These are phyloP conservation scores for Skeletonema potamos DNA, from an alignment of 108 stramenopile genomes.

Conservation along the genomic window DNA sequence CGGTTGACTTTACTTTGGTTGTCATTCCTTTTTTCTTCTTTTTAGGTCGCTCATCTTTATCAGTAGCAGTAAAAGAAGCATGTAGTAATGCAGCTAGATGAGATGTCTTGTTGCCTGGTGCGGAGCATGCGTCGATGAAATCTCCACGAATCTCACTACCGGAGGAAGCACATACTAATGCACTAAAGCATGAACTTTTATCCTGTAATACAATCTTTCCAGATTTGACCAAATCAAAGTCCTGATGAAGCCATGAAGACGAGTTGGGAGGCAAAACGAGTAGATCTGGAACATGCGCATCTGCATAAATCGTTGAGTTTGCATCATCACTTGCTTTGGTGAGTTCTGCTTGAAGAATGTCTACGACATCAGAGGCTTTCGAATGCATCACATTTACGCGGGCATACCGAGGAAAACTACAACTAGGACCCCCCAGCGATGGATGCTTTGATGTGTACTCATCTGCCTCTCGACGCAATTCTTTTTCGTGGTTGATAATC, in stretches of 20 bases:
- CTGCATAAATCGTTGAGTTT: conserved; percentile 44
- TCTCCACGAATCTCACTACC: conserved; percentile 15
- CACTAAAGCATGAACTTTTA: conserved; percentile 95
- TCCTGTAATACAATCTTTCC: conserved; percentile 89
- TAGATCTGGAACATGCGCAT: conserved; percentile 83
- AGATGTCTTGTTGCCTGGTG: conserved; percentile 98
- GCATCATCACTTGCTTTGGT: conserved; percentile 1
- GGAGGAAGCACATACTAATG: conserved; percentile 44
- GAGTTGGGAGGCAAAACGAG: conserved; percentile 69
- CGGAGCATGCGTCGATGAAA: conserved; percentile 97
- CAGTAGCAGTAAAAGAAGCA: conserved; percentile 4
- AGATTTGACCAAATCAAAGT: conserved; percentile 64
- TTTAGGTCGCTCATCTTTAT: neutral
- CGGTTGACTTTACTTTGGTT: conserved; percentile 30
- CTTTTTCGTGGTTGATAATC: conserved; percentile 63
- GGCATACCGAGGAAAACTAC: conserved; percentile 76
- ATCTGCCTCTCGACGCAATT: conserved; percentile 31
- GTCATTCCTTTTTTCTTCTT: conserved; percentile 14
- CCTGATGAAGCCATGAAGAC: conserved; percentile 41
- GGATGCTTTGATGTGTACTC: conserved; percentile 12
- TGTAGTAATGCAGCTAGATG: conserved; percentile 91
- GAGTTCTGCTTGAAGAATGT: conserved; percentile 27
- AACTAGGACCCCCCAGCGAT: neutral
- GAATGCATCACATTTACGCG: conserved; percentile 79
- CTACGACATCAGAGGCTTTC: conserved; percentile 40